These are phyloP conservation scores for Lachnellula subtilissima DNA, from an alignment of 2,329 filamentous ascomycete species.

Conservation along the genomic window DNA sequence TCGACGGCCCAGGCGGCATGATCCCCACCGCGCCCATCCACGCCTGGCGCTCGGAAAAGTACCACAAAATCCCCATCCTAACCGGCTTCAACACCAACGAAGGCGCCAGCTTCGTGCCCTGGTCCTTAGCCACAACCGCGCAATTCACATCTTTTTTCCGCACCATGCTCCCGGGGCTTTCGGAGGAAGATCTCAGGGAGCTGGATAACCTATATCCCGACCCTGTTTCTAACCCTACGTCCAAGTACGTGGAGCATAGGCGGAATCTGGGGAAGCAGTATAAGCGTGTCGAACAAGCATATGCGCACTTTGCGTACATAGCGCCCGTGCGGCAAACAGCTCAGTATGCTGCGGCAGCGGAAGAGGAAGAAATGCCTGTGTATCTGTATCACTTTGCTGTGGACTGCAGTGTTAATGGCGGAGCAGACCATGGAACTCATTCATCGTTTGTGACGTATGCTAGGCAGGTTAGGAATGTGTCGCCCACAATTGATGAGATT, in stretches of 20 bases:
- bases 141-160: constrained; percentile 59
- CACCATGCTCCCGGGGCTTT: constrained; percentile 54
- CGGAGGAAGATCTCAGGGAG: constrained; percentile 44
- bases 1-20: constrained; percentile 51
- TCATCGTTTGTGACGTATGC: constrained; percentile 42
- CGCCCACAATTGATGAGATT: constrained; percentile 12
- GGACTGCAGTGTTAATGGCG: constrained; percentile 24
- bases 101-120: constrained; percentile 59
- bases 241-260: constrained; percentile 38
- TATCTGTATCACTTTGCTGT: constrained; percentile 59
- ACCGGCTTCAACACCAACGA: constrained; percentile 70
- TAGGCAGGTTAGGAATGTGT: constrained; percentile 3
- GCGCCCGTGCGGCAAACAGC: constrained; percentile 59
- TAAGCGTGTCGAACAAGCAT: constrained; percentile 53
- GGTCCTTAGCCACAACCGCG: constrained; percentile 39
- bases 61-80: constrained; percentile 56
- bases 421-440: constrained; percentile 42
- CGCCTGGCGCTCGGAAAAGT: constrained; percentile 50
- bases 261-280: constrained; percentile 48
- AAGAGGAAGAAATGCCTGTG: constrained; percentile 29
- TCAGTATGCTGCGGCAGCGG: constrained; percentile 33
- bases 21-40: constrained; percentile 54
- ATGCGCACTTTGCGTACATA: constrained; percentile 61
- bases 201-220: constrained; percentile 61
- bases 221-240: constrained; percentile 38